Evolutionary conservation across 2,329 filamentous ascomycete species (phyloP).

Genomic region (Trichoderma gracile): DNA sequence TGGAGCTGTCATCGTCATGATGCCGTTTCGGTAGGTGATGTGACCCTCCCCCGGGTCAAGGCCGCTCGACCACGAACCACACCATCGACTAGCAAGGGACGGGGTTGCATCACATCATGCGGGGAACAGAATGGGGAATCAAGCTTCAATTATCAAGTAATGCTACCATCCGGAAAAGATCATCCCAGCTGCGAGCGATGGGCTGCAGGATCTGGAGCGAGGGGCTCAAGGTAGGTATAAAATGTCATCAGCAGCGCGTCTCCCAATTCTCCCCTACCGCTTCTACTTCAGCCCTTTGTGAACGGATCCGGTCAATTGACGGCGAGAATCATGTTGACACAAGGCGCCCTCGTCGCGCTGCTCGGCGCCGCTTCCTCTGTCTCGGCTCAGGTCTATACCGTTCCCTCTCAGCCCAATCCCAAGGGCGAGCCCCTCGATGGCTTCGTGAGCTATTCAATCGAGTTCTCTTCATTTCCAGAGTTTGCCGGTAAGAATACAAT

Average conservation of each 20-base stretch:
- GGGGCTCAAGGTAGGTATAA: too few relatives aligned
- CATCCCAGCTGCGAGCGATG: background rate
- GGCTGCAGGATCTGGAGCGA: background rate
- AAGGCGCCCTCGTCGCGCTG: slow-evolving; percentile 21
- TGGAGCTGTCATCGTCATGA: background rate
- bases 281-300: background rate
- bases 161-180: background rate
- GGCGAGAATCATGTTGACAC: slow-evolving; percentile 14
- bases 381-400: slow-evolving; percentile 23
- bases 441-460: slow-evolving; percentile 55
- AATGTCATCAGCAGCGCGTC: background rate
- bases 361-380: slow-evolving; percentile 19
- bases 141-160: background rate
- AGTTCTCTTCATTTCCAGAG: slow-evolving; percentile 54
- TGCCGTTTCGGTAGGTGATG: slow-evolving; percentile 6
- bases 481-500: slow-evolving; percentile 43
- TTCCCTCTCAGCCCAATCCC: slow-evolving; percentile 22
- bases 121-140: slow-evolving; percentile 7
- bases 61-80: background rate
- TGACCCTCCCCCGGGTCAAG: slow-evolving; percentile 11
- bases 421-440: slow-evolving; percentile 27
- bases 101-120: background rate
- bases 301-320: background rate
- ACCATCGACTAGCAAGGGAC: slow-evolving; percentile 19
- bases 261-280: background rate